Conservation (phyloP, 768 basidiomycete genomes). For the Chalciporus chontae region DNA sequence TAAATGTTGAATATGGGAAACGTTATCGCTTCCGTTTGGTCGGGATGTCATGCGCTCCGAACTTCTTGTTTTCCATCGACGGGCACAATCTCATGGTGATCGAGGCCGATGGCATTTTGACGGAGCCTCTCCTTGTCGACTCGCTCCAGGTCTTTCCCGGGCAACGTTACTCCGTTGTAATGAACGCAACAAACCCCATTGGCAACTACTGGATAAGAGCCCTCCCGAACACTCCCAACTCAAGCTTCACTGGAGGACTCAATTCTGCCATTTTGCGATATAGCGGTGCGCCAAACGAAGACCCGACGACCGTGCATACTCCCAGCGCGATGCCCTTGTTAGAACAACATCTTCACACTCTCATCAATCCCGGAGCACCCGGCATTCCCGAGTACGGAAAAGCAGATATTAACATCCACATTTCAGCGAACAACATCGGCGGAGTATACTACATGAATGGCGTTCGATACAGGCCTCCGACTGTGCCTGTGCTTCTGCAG, state of each 20-base stretch:
- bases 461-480: constrained; percentile 22
- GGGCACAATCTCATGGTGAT: constrained; percentile 36
- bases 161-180: constrained; percentile 42
- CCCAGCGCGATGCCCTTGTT: constrained; percentile 23
- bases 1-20: constrained; percentile 34
- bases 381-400: constrained; percentile 37
- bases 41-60: constrained; percentile 42
- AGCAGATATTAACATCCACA: constrained; percentile 38
- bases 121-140: constrained; percentile 40
- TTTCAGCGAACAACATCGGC: constrained; percentile 6
- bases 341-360: constrained; percentile 29
- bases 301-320: constrained; percentile 38
- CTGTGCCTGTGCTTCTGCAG: constrained; percentile 42
- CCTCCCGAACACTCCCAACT: constrained; percentile 21
- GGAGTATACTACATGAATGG: constrained; percentile 16
- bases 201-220: constrained; percentile 57
- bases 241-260: constrained; percentile 35
- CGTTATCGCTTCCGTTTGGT: constrained; percentile 51
- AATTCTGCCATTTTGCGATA: constrained; percentile 57
- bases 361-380: constrained; percentile 32
- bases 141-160: constrained; percentile 31
- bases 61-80: constrained; percentile 45
- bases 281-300: constrained; percentile 33
- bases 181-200: constrained; percentile 42
- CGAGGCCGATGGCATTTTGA: constrained; percentile 48